A percentile compares a stretch with the other conserved stretches of the same genome.
These are phyloP conservation scores for Parascedosporium putredinis DNA, from an alignment of 2,329 filamentous ascomycete species.

Conservation along the genomic window DNA sequence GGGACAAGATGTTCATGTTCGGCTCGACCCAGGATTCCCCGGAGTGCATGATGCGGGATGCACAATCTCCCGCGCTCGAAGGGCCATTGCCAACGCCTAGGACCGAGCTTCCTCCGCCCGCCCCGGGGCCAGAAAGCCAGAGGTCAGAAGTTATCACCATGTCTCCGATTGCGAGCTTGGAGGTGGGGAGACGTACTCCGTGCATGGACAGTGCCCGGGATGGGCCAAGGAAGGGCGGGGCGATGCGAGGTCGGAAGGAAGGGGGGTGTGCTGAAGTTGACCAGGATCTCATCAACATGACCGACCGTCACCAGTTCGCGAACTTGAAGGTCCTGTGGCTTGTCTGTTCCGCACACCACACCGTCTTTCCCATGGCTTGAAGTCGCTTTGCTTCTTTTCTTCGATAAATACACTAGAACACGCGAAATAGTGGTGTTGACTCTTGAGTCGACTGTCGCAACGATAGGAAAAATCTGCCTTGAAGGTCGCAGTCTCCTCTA, in stretches of 20 bases:
- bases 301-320: too few species aligned
- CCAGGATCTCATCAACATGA: too few species aligned
- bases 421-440: too few species aligned
- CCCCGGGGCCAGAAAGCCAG: too few species aligned
- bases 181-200: too few species aligned
- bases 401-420: background rate
- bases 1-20: background rate
- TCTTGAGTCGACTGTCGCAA: too few species aligned
- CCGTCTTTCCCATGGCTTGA: background rate
- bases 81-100: background rate
- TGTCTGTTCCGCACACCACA: background rate
- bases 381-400: background rate
- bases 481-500: too few species aligned
- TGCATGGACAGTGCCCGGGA: background rate
- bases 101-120: background rate
- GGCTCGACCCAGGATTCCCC: background rate
- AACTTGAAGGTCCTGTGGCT: background rate
- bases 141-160: too few species aligned
- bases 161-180: too few species aligned
- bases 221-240: background rate
- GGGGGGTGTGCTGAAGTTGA: background rate
- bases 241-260: background rate
- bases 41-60: conserved; percentile 4
- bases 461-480: too few species aligned
- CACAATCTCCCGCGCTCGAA: background rate